Evolutionary conservation across 306 rosid species (phyloP).

Genomic region (Chamaecrista fasciculata): DNA sequence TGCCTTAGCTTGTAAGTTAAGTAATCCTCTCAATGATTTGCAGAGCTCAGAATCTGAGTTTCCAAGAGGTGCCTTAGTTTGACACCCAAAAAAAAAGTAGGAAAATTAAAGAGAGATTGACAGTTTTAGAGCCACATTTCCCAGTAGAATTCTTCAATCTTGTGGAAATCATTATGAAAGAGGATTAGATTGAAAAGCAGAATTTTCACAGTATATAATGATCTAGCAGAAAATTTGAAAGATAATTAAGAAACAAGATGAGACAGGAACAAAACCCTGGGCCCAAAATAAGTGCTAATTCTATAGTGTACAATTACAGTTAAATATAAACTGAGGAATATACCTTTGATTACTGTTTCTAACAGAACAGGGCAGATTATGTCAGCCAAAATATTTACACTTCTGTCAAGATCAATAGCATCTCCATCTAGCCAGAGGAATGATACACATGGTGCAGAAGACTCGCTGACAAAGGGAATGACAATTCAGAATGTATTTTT

Average conservation of each 20-base stretch:
- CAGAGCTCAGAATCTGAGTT: background rate
- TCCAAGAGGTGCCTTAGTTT: background rate
- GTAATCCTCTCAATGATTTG: background rate
- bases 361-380: conserved; percentile 64
- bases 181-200: background rate
- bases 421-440: conserved; percentile 43
- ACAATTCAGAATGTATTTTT: conserved; percentile 11
- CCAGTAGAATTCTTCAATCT: background rate
- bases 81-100: background rate
- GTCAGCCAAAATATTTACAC: conserved; percentile 48
- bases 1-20: background rate
- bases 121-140: background rate
- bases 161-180: background rate
- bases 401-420: conserved; percentile 39
- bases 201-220: background rate
- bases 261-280: background rate
- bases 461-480: conserved; percentile 61
- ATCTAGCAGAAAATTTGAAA: no score
- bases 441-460: conserved; percentile 60
- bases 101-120: background rate
- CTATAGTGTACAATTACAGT: background rate
- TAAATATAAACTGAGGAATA: conserved; percentile 13
- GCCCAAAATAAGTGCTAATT: background rate
- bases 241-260: background rate
- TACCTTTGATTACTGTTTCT: conserved; percentile 81